Evolutionary conservation across 352 stramenopile genomes (phyloP), one percentile per base, ranked within the genome.

Genomic region (Paralagenidium karlingii): DNA sequence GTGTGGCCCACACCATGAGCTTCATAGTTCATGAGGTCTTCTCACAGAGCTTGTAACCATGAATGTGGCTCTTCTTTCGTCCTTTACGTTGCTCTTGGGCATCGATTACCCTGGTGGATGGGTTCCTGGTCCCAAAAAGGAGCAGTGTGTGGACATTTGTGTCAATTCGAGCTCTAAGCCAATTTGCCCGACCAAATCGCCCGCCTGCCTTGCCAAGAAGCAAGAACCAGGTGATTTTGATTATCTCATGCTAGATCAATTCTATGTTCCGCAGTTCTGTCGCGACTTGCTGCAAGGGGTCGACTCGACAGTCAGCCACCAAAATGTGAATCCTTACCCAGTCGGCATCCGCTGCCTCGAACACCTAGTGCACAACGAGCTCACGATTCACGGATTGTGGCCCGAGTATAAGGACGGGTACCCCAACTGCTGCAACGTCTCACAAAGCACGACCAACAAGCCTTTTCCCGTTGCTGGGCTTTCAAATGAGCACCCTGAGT

Each of bases 181-280:
- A 7, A 74, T 57, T 40, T 86, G 73, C 30, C 49, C 79, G 18
- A 82, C 63, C 6, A 49, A 53, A 38, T 54, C 69, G 38, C 51
- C 59, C 19, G 51, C 53, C 9, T 82, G 71, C 39, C 51, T 75
- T 37, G 51, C 63, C 32, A 83, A 82, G 63, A 52, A 67, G 40
- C 64, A 78, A 54, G 55, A 58, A 30, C 63, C 68, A 10, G 66
- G 70, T 28, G 68, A 82, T 58, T 85, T 73, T 30, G 74, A 84
- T 61, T 85, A 79, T 51, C 45, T 88, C 31, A 40, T 85, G 37
- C 53, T 88, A 12, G 70, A 87, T 56, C 65, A 87, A 51, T 52
- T 87, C 44, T 87, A 77, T 50, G 58, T 79, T 38, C 74, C 74
- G 55, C 69, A 87, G 57, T 87, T 75, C 51, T 87, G 74, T 51